A percentile compares a stretch with the other conserved stretches of the same genome.
Conservation (phyloP, 2,329 filamentous ascomycete genomes). For the Aspergillus tubingensis region DNA sequence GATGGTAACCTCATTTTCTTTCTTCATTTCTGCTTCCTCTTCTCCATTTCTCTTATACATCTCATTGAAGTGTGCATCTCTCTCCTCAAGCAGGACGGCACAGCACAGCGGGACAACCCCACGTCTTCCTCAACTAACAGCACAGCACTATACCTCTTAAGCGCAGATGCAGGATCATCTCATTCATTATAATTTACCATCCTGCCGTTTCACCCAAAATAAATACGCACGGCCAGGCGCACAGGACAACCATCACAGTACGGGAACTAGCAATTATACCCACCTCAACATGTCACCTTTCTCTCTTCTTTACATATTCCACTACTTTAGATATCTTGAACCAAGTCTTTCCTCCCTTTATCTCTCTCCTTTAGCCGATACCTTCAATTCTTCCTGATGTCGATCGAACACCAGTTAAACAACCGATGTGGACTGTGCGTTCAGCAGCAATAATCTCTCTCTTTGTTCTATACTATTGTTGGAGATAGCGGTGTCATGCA, state of each 20-base stretch:
- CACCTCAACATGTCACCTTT: neutral
- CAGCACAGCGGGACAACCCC: neutral
- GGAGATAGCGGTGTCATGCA: no score
- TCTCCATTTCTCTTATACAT: neutral
- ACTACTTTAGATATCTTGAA: neutral
- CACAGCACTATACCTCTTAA: neutral
- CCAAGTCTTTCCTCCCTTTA: neutral
- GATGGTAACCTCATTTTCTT: constrained; percentile 2
- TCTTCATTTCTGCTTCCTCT: neutral
- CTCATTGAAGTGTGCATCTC: neutral
- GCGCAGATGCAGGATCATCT: constrained; percentile 16
- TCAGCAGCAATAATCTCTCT: neutral
- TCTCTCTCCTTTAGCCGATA: neutral
- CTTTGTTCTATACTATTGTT: no score
- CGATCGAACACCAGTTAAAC: neutral
- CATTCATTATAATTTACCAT: neutral
- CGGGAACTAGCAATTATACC: constrained; percentile 6
- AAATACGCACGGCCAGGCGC: constrained; percentile 4
- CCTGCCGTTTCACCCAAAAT: neutral
- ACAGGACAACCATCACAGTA: constrained; percentile 3
- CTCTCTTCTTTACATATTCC: neutral
- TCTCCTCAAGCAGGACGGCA: neutral
- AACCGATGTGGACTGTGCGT: neutral
- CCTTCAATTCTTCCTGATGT: neutral
- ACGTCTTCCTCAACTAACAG: constrained; percentile 5